A percentile compares a stretch with the other conserved stretches of the same genome.
Conservation (phyloP, 169 alveolate genomes). For the Plasmodium coatneyi region DNA sequence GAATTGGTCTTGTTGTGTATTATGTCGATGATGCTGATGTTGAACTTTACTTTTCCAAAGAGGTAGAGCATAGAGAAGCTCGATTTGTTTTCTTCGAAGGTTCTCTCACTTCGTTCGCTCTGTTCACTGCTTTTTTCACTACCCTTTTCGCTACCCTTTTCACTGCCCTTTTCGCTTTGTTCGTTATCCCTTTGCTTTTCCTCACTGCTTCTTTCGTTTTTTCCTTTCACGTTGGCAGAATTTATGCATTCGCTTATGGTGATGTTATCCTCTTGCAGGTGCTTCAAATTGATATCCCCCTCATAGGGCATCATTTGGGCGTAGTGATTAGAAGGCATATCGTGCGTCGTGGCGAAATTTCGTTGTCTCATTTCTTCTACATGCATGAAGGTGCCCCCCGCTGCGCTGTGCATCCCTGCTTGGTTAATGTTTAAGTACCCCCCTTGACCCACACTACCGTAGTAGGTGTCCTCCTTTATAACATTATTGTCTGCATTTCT, state of each 20-base stretch:
- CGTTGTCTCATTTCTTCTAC: not conserved
- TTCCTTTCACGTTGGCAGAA: not conserved
- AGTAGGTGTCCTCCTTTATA: not conserved
- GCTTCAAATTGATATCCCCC: not conserved
- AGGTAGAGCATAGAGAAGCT: slow-evolving; percentile 68
- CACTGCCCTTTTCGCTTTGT: not conserved
- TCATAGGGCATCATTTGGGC: not conserved
- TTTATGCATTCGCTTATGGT: slow-evolving; percentile 18
- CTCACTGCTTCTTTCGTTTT: not conserved
- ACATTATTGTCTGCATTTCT: not conserved
- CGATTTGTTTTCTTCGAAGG: slow-evolving; percentile 63
- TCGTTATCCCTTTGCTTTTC: not conserved
- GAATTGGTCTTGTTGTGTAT: slow-evolving; percentile 67
- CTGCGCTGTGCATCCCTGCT: not conserved
- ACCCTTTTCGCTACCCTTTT: not conserved
- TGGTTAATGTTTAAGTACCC: not conserved
- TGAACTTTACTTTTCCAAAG: slow-evolving; percentile 72
- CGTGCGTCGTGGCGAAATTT: not conserved
- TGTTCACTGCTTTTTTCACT: not conserved
- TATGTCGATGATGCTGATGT: slow-evolving; percentile 69
- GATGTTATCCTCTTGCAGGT: slow-evolving; percentile 21
- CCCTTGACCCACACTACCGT: not conserved
- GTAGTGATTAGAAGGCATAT: not conserved
- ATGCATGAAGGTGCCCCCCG: slow-evolving; percentile 2
- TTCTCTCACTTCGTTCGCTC: not conserved